Evolutionary conservation across 2,329 filamentous ascomycete species (phyloP).

Genomic region (Cordyceps militaris): DNA sequence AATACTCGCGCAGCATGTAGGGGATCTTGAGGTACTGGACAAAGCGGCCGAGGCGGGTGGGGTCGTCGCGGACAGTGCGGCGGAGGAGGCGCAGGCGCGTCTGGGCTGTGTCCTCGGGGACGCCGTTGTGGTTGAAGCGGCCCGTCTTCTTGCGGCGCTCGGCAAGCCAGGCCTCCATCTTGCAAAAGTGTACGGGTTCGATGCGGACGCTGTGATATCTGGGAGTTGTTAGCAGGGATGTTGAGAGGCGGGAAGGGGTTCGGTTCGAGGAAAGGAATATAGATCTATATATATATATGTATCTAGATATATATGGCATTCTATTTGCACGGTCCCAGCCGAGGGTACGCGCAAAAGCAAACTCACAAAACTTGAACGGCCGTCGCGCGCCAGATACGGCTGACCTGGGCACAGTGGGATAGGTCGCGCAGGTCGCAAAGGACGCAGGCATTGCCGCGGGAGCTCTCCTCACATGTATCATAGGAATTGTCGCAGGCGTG

Average conservation of each 20-base stretch:
- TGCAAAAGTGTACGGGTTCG: slow-evolving; percentile 91
- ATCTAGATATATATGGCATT: not conserved
- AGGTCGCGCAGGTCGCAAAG: slow-evolving; percentile 89
- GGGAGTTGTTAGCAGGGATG: slow-evolving; percentile 5
- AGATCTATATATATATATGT: no score
- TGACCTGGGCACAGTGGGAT: slow-evolving; percentile 69
- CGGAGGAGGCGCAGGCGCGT: slow-evolving; percentile 71
- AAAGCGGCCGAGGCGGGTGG: slow-evolving; percentile 56
- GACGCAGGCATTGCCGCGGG: slow-evolving; percentile 77
- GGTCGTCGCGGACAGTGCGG: slow-evolving; percentile 73
- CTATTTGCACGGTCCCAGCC: not conserved
- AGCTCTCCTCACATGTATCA: slow-evolving; percentile 74
- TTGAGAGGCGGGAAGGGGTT: not conserved
- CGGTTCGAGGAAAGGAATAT: no score
- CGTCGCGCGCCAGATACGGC: slow-evolving; percentile 59
- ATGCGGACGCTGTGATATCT: slow-evolving; percentile 89
- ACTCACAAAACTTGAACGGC: slow-evolving; percentile 56
- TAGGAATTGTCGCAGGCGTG: slow-evolving; percentile 72
- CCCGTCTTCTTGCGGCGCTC: slow-evolving; percentile 70
- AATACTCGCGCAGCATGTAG: slow-evolving; percentile 89
- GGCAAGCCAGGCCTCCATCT: slow-evolving; percentile 72
- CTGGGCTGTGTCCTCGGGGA: slow-evolving; percentile 72
- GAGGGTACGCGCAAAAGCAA: not conserved
- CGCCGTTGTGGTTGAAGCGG: slow-evolving; percentile 67
- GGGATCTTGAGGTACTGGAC: slow-evolving; percentile 81